Percentiles rank a stretch among this genome's conserved stretches.
These are phyloP conservation scores for Candida vartiovaarae DNA, from an alignment of 805 yeast species.

Conservation along the genomic window DNA sequence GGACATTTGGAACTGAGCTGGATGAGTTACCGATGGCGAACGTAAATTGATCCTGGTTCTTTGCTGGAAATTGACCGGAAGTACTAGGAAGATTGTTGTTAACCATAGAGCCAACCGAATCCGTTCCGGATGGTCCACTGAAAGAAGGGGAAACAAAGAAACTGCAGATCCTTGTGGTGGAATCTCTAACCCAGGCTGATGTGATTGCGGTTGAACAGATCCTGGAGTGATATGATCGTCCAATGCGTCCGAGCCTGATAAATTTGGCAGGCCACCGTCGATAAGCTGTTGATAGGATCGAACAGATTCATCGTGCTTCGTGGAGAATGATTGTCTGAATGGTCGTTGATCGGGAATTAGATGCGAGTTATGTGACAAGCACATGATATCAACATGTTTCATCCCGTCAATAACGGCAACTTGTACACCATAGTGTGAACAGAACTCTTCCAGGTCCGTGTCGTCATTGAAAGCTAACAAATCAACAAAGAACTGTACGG, in stretches of 20 bases:
- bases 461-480: slow-evolving; percentile 63
- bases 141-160: too few relatives aligned
- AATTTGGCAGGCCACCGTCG: slow-evolving; percentile 6
- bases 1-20: not conserved
- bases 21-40: not conserved
- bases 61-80: too few relatives aligned
- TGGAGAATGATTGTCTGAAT: slow-evolving; percentile 40
- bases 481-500: slow-evolving; percentile 37
- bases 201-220: too few relatives aligned
- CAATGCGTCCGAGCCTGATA: not conserved
- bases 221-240: too few relatives aligned
- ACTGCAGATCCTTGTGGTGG: too few relatives aligned
- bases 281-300: slow-evolving; percentile 28
- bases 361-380: slow-evolving; percentile 33
- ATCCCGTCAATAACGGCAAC: slow-evolving; percentile 27
- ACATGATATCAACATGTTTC: slow-evolving; percentile 34
- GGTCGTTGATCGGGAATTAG: slow-evolving; percentile 31
- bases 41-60: too few relatives aligned
- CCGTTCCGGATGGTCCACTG: too few relatives aligned
- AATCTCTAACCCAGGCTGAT: too few relatives aligned
- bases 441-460: slow-evolving; percentile 47
- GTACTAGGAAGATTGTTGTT: too few relatives aligned
- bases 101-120: too few relatives aligned
- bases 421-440: slow-evolving; percentile 56
- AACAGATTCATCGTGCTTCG: slow-evolving; percentile 34